Evolutionary conservation across 73 alveolate species (phyloP).

Genomic region (Durusdinium trenchii): DNA sequence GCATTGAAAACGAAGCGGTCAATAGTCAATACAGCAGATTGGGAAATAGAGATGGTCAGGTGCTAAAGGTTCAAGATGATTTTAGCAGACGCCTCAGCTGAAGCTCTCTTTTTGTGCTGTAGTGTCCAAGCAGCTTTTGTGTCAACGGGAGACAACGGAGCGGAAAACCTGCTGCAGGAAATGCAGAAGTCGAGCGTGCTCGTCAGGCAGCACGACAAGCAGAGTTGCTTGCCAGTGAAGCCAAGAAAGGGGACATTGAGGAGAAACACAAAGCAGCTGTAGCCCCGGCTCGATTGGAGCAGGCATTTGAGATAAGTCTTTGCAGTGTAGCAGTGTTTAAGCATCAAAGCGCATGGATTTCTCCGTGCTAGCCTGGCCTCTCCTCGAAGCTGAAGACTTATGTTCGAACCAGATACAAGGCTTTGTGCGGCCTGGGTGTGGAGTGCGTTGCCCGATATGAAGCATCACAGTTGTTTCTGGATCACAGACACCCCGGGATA

Average conservation of each 20-base stretch:
- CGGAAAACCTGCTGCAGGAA: neutral
- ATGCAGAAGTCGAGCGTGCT: conserved; percentile 88
- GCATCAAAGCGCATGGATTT: no score
- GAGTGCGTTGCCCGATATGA: neutral
- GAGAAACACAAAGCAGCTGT: conserved; percentile 60
- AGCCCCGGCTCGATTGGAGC: neutral
- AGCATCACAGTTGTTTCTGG: neutral
- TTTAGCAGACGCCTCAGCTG: conserved; percentile 31
- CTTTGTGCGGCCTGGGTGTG: neutral
- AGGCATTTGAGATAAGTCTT: neutral
- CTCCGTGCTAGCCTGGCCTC: conserved; percentile 12
- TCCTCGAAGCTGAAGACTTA: conserved; percentile 53
- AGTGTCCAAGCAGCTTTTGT: neutral
- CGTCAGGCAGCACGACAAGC: conserved; percentile 91
- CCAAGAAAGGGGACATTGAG: conserved; percentile 72
- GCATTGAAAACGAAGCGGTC: no score
- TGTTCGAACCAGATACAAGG: conserved; percentile 95
- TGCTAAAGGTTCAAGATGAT: conserved; percentile 76
- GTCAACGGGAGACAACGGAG: neutral
- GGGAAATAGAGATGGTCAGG: no score
- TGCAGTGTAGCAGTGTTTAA: no score
- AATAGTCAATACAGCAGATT: no score
- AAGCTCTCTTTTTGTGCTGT: neutral
- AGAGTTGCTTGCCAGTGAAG: conserved; percentile 83
- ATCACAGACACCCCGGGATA: neutral